A percentile compares a stretch with the other conserved stretches of the same genome.
phyloP scores from a whole-genome alignment of 495 filamentous ascomycete genomes.

The Articulospora tetracladia region DNA sequence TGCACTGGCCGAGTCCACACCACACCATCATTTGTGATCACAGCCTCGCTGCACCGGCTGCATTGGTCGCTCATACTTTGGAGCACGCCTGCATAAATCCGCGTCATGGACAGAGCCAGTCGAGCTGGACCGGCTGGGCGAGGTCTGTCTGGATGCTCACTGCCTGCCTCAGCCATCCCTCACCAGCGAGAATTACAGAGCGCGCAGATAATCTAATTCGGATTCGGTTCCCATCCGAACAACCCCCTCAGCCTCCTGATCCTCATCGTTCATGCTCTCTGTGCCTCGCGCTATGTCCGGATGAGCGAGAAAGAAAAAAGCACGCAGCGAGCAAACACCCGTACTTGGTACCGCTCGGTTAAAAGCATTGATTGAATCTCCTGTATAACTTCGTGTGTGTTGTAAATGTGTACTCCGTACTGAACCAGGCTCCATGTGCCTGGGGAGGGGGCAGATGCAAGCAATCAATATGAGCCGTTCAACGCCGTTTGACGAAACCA shows the following conservation, averaged over 20 bases:
- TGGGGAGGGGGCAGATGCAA: too few species aligned
- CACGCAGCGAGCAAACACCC: neutral
- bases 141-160: neutral
- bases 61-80: slow-evolving; percentile 18
- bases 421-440: neutral
- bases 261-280: neutral
- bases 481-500: slow-evolving; percentile 18
- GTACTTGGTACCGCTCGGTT: neutral
- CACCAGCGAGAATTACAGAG: neutral
- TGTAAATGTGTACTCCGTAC: neutral
- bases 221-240: slow-evolving; percentile 3
- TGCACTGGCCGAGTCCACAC: too few species aligned
- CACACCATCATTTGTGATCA: slow-evolving; percentile 1
- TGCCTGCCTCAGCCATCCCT: slow-evolving; percentile 7
- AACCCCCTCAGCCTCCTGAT: slow-evolving; percentile 1
- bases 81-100: slow-evolving; percentile 21
- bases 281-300: neutral
- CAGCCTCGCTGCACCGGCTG: slow-evolving; percentile 25
- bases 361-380: neutral
- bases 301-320: neutral
- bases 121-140: slow-evolving; percentile 5
- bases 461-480: slow-evolving; percentile 12
- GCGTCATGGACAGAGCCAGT: neutral
- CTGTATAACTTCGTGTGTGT: neutral
- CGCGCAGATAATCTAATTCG: neutral